Base-by-base conservation (phyloP, 495 filamentous ascomycete genomes). In the Tricharina praecox region DNA sequence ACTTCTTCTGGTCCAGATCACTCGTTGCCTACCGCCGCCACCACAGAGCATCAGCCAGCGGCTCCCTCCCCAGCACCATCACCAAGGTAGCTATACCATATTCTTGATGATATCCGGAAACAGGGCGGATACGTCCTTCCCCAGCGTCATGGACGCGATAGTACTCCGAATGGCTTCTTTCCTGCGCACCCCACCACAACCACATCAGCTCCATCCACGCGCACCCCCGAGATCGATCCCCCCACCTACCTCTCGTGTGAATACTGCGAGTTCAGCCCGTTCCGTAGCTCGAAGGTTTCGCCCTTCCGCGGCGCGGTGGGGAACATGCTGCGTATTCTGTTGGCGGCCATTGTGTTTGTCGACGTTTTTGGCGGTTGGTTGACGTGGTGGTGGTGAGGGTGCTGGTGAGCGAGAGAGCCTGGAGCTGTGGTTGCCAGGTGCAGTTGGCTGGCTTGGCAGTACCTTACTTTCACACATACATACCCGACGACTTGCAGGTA, bases 141-240 rank as follows among this genome's bases (percentile, higher is more conserved):
- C 90, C 47, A 99, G 67, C 0, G 90, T 99, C 90, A 99, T 99
- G 56, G 90, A 81, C 83, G 94, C 94, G 65, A 99, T 99, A 30
- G 90, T 99, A 69, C 93, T 96, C 64, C 96, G 86, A 56, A 99
- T 99, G 16, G 92, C 80, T 67, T 99, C 90, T 64, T 99, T 99
- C 53, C 88, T 80, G 44, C 48, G 56, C 45, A 44, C 34, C 15
- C 32, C 24, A 23, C 21, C 8, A 23, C 38, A 15, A n/a, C n/a
- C 25, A 8, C 15, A 20, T 46, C 43, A 46, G 43, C 43, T 25
- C 37, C 10, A 9, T 3, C 15, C 37, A 10, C 13, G 23, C 43
- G 43, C 43, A 46, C 11, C 25, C 18, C 28, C 8, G 25, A 2
- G 35, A 34, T 2, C 3, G 8, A 46, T 15, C 26, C 68, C 53